Conservation (phyloP, 2,329 filamentous ascomycete genomes). For the Xylaria sp. region DNA sequence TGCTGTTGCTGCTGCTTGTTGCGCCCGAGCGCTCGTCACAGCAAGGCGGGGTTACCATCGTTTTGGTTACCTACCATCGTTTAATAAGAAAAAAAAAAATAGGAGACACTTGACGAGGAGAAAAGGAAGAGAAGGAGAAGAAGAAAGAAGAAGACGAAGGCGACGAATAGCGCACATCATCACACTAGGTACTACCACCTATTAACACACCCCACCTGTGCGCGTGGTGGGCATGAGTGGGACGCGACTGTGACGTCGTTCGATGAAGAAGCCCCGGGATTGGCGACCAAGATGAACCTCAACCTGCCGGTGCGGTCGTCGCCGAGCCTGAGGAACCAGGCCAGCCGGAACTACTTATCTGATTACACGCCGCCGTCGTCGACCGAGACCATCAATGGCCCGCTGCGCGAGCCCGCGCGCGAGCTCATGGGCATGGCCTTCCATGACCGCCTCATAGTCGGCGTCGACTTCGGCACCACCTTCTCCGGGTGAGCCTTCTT, state of each 20-base stretch:
- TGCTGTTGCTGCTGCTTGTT: too few relatives aligned
- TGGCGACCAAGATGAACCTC: slow-evolving; percentile 48
- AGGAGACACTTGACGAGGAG: too few relatives aligned
- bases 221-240: slow-evolving; percentile 5
- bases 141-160: too few relatives aligned
- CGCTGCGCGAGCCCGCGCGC: slow-evolving; percentile 57
- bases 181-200: too few relatives aligned
- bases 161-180: too few relatives aligned
- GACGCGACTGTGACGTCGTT: slow-evolving; percentile 16
- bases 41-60: too few relatives aligned
- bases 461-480: slow-evolving; percentile 83
- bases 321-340: slow-evolving; percentile 54
- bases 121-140: too few relatives aligned
- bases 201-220: not conserved
- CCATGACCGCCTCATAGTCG: slow-evolving; percentile 71
- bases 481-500: slow-evolving; percentile 67
- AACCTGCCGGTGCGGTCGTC: slow-evolving; percentile 54
- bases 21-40: too few relatives aligned
- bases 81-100: too few relatives aligned
- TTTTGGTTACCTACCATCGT: too few relatives aligned
- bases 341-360: slow-evolving; percentile 60
- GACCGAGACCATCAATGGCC: slow-evolving; percentile 65
- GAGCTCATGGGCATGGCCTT: slow-evolving; percentile 54
- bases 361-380: slow-evolving; percentile 58
- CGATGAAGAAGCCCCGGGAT: slow-evolving; percentile 5